Conservation (phyloP, 2,329 filamentous ascomycete species). For the Pseudocercospora pini-densiflorae region DNA sequence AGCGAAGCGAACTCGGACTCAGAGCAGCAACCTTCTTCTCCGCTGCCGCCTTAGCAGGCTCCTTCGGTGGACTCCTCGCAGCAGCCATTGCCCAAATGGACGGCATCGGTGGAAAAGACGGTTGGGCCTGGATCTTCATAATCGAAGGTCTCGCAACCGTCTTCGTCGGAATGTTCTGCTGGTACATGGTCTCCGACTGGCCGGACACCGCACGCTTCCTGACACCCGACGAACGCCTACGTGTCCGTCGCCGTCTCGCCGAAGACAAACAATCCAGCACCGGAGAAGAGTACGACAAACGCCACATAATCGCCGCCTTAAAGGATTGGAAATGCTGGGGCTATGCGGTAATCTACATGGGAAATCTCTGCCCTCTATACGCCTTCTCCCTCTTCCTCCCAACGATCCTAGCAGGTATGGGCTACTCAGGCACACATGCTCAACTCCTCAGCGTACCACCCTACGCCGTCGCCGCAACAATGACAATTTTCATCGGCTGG, state of each 20-base stretch:
- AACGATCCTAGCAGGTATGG: slow-evolving; percentile 42
- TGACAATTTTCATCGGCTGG: slow-evolving; percentile 73
- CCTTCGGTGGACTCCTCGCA: slow-evolving; percentile 74
- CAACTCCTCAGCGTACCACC: slow-evolving; percentile 77
- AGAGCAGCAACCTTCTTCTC: slow-evolving; percentile 78
- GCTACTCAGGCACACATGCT: slow-evolving; percentile 63
- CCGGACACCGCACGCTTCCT: slow-evolving; percentile 64
- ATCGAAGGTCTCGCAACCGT: slow-evolving; percentile 68
- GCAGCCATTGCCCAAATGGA: slow-evolving; percentile 73
- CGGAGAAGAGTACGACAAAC: slow-evolving; percentile 34
- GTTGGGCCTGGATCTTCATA: slow-evolving; percentile 45
- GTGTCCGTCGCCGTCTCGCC: slow-evolving; percentile 32
- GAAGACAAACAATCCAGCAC: slow-evolving; percentile 34
- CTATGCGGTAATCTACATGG: slow-evolving; percentile 78
- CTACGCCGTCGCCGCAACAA: slow-evolving; percentile 70
- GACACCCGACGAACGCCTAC: slow-evolving; percentile 44
- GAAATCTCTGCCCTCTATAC: slow-evolving; percentile 35
- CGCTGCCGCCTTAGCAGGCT: slow-evolving; percentile 77
- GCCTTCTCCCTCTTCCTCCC: slow-evolving; percentile 41
- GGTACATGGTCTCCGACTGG: slow-evolving; percentile 56
- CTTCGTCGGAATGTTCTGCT: slow-evolving; percentile 53
- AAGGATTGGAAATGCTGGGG: slow-evolving; percentile 84
- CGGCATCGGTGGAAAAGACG: slow-evolving; percentile 58
- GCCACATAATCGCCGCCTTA: slow-evolving; percentile 45
- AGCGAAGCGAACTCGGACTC: slow-evolving; percentile 72